Base-by-base conservation (phyloP, 2,329 filamentous ascomycete genomes). In the Hypoxylon sp. region DNA sequence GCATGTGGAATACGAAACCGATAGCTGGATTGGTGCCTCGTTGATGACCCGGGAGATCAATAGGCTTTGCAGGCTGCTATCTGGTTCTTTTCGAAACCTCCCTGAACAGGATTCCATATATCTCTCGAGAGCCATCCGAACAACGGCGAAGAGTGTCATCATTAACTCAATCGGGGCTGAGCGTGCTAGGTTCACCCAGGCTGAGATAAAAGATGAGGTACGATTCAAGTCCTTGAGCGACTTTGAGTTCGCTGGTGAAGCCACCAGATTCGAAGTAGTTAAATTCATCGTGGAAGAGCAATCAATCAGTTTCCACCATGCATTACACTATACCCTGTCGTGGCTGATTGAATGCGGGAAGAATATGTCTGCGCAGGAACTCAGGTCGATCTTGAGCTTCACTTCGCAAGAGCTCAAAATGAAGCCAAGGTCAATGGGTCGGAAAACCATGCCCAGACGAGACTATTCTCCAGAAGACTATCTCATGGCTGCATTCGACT, bases 1-100 rank as follows among this genome's bases (percentile, higher is more conserved):
- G 77, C 96, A 99, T 78, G 93, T 99, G 33, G 97, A 99, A 79
- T 99, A 98, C 77, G 96, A 99, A 80, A 97, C 94, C 1, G 97
- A 99, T 81, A 92, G 94, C 19, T 99, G 96, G 96, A 98, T 99
- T 59, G 97, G 93, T 64, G 95, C 96, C 3, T 97, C 94, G 5
- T 86, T 98, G 55, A 92, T 99, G 64, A 98, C 96, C 54, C 88
- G 95, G 55, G 95, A 99, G 79, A 95, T 99, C 79, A 98, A 98
- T 78, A 90, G 93, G 59, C 87, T 98, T 39, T 97, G 95, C 76
- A 88, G 94, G 70, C 92, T 96, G 75, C 91, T 98, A 64, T 91
- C 94, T 0, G 93, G 97, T 74, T 91, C 96, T 0, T 99, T 97
- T 84, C 88, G 89, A 54, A 88, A 90, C 76, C 87, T 87, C 46